Evolutionary conservation across 2,329 filamentous ascomycete genomes (phyloP).

Genomic region (Penicillium sp.): DNA sequence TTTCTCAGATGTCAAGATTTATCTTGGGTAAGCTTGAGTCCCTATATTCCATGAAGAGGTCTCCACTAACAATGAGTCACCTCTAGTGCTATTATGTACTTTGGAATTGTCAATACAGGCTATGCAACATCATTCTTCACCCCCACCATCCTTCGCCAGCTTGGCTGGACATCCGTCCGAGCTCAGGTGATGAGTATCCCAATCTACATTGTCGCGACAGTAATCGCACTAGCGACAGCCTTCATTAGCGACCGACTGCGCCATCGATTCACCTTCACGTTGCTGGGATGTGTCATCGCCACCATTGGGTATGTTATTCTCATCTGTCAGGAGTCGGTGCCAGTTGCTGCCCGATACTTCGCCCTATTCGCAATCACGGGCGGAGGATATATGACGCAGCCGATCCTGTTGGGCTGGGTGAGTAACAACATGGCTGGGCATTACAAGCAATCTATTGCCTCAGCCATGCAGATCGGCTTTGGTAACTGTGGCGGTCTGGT

Average conservation of each 20-base stretch:
- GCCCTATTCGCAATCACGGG: conserved; percentile 48
- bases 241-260: conserved; percentile 45
- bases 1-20: conserved; percentile 35
- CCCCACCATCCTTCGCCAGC: conserved; percentile 39
- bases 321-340: conserved; percentile 41
- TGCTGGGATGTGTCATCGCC: conserved; percentile 44
- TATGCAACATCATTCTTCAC: conserved; percentile 40
- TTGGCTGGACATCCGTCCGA: conserved; percentile 48
- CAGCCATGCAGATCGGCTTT: conserved; percentile 44
- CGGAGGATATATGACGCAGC: conserved; percentile 49
- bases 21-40: conserved; percentile 29
- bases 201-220: conserved; percentile 57
- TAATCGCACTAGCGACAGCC: conserved; percentile 46
- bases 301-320: conserved; percentile 51
- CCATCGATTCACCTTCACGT: conserved; percentile 48
- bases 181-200: conserved; percentile 46
- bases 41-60: conserved; percentile 1
- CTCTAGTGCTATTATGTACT: conserved; percentile 49
- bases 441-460: conserved; percentile 49
- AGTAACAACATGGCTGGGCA: conserved; percentile 51
- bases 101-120: conserved; percentile 49
- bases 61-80: conserved; percentile 5
- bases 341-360: conserved; percentile 46
- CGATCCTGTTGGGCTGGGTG: conserved; percentile 50
- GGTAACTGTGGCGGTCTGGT: conserved; percentile 31